Conservation (phyloP, 345 rosid species). For the Citrus unshiu region DNA sequence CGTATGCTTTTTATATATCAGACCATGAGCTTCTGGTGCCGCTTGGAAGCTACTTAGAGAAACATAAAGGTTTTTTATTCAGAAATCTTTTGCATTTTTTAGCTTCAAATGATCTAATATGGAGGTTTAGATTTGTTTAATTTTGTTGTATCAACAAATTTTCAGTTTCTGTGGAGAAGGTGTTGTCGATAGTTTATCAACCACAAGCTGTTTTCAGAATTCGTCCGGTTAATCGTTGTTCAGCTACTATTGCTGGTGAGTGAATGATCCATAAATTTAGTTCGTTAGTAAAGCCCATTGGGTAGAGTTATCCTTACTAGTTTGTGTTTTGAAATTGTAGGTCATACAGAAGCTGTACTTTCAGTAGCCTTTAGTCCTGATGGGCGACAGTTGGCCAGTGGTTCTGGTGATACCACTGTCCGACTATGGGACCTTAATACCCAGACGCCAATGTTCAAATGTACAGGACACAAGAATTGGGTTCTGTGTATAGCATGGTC, state of each 20-base stretch:
- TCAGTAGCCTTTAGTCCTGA: slow-evolving; percentile 95
- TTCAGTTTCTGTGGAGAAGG: slow-evolving; percentile 96
- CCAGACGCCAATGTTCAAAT: slow-evolving; percentile 90
- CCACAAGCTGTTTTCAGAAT: slow-evolving; percentile 94
- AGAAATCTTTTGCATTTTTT: background rate
- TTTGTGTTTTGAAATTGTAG: slow-evolving; percentile 29
- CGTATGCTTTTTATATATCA: slow-evolving; percentile 76
- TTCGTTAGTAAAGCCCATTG: background rate
- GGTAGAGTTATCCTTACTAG: background rate
- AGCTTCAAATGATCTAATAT: background rate
- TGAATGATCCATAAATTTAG: background rate
- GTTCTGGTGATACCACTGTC: slow-evolving; percentile 95
- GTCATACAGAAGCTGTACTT: slow-evolving; percentile 88
- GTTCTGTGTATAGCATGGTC: slow-evolving; percentile 96
- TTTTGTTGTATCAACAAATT: background rate
- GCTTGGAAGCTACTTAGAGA: slow-evolving; percentile 79
- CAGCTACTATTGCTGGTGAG: slow-evolving; percentile 87
- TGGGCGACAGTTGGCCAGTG: slow-evolving; percentile 89
- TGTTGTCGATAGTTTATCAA: slow-evolving; percentile 83
- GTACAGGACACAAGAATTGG: slow-evolving; percentile 97
- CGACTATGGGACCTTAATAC: slow-evolving; percentile 93
- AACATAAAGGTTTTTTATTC: slow-evolving; percentile 56
- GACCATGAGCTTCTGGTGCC: slow-evolving; percentile 83
- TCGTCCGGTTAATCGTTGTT: slow-evolving; percentile 83
- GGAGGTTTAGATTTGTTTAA: too few species aligned